These are phyloP conservation scores for Coniosporium tulheliwenetii DNA, from an alignment of 2,329 filamentous ascomycete species.

Conservation along the genomic window DNA sequence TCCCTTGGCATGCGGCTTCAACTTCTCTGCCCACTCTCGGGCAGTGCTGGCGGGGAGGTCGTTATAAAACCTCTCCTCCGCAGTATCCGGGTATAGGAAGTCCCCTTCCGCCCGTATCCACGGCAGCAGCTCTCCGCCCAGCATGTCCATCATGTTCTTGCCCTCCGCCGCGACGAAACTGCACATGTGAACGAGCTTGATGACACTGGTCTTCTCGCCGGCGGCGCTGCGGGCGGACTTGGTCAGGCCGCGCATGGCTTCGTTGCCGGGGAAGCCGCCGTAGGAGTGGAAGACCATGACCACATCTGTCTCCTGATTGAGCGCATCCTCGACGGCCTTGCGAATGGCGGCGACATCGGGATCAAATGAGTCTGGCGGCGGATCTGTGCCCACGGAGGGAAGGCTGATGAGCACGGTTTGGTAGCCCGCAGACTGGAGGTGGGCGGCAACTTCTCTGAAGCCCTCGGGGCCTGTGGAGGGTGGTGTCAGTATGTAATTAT, in stretches of 20 bases:
- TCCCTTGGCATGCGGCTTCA: slow-evolving; percentile 14
- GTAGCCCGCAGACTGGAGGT: slow-evolving; percentile 9
- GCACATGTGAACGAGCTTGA: slow-evolving; percentile 10
- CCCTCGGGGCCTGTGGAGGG: not conserved
- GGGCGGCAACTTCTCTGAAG: slow-evolving; percentile 7
- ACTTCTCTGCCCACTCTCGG: slow-evolving; percentile 4
- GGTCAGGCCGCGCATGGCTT: slow-evolving; percentile 10
- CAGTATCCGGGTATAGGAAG: not conserved
- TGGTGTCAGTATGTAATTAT: not conserved
- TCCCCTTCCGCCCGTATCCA: not conserved
- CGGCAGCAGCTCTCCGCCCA: slow-evolving; percentile 4
- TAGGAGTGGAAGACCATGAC: slow-evolving; percentile 15
- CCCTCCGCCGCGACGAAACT: slow-evolving; percentile 10
- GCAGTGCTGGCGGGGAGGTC: slow-evolving; percentile 14
- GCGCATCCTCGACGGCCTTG: slow-evolving; percentile 5
- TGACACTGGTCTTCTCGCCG: slow-evolving; percentile 8
- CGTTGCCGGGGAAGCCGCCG: slow-evolving; percentile 12
- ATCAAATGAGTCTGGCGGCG: slow-evolving; percentile 5
- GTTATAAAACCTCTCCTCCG: slow-evolving; percentile 18
- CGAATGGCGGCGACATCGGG: slow-evolving; percentile 10
- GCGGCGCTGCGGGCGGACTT: slow-evolving; percentile 5
- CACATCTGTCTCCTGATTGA: slow-evolving; percentile 10
- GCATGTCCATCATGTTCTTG: slow-evolving; percentile 6
- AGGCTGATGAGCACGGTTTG: slow-evolving; percentile 7
- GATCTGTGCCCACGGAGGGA: slow-evolving; percentile 5